These are phyloP conservation scores for Groenewaldozyma auringiensis DNA, from an alignment of 1,139 yeast genomes.

Conservation along the genomic window DNA sequence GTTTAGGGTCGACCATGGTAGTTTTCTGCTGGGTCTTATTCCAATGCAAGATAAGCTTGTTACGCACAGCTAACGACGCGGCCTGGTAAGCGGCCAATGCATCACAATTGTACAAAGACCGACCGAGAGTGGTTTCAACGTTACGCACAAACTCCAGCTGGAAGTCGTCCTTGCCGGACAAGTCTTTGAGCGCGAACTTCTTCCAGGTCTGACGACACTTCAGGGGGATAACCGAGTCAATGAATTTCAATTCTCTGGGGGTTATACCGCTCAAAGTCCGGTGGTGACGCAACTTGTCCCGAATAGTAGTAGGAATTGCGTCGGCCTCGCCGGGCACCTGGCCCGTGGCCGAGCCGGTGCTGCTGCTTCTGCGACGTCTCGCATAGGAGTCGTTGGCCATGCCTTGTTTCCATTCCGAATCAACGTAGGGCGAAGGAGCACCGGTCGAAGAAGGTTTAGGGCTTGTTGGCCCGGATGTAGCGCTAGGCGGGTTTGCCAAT, in stretches of 20 bases:
- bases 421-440: background rate
- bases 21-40: conserved; percentile 88
- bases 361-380: conserved; percentile 1
- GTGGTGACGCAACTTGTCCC: conserved; percentile 25
- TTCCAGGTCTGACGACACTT: conserved; percentile 72
- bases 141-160: conserved; percentile 69
- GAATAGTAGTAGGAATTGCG: conserved; percentile 1
- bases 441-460: background rate
- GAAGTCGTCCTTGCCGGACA: conserved; percentile 50
- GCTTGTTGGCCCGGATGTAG: background rate
- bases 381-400: background rate
- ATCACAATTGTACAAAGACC: conserved; percentile 88
- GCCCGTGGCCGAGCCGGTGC: background rate
- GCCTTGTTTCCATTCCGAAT: background rate
- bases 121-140: conserved; percentile 82
- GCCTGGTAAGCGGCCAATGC: conserved; percentile 91
- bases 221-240: conserved; percentile 75
- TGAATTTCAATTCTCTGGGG: conserved; percentile 77
- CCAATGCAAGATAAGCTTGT: conserved; percentile 79
- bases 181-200: conserved; percentile 49
- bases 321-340: conserved; percentile 1
- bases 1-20: conserved; percentile 74
- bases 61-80: conserved; percentile 69
- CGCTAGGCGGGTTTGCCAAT: background rate
- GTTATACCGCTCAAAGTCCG: conserved; percentile 86